Evolutionary conservation across 371 early-diverging fungal genomes (phyloP).

Genomic region (Saksenaea vasiformis): DNA sequence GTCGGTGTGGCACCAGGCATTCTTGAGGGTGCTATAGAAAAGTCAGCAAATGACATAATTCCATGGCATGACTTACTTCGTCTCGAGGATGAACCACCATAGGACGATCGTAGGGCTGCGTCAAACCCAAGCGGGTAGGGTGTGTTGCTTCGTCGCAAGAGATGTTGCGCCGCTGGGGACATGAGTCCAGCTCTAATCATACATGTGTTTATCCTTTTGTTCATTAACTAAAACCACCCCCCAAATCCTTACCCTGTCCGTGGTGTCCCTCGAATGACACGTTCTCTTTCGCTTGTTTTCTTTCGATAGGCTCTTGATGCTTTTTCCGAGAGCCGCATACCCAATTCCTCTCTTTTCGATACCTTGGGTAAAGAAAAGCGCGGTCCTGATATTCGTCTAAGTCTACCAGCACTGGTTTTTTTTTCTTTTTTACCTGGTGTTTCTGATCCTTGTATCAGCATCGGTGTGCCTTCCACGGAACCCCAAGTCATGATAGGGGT

Average conservation of each 20-base stretch:
- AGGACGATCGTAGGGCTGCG: constrained; percentile 40
- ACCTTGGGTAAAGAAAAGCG: constrained; percentile 66
- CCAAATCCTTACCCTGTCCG: constrained; percentile 38
- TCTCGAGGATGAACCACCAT: constrained; percentile 21
- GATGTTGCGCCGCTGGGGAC: constrained; percentile 51
- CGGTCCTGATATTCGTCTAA: constrained; percentile 26
- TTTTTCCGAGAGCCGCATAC: constrained; percentile 63
- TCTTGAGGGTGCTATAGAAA: constrained; percentile 3
- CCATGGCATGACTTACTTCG: background rate
- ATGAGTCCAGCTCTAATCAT: constrained; percentile 32
- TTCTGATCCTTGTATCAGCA: constrained; percentile 50
- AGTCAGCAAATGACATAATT: background rate
- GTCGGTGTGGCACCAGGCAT: constrained; percentile 36
- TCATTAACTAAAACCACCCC: too few relatives aligned
- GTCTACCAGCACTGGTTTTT: background rate
- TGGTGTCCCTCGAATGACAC: constrained; percentile 30
- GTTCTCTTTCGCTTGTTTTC: constrained; percentile 24
- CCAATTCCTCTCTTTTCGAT: constrained; percentile 67
- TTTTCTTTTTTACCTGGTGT: constrained; percentile 36
- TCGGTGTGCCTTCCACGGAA: constrained; percentile 68
- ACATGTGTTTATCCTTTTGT: too few relatives aligned
- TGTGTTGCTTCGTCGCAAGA: constrained; percentile 37
- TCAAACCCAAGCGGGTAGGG: constrained; percentile 31
- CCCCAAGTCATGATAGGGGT: constrained; percentile 85
- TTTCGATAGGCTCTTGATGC: constrained; percentile 61